A percentile compares a stretch with the other conserved stretches of the same genome.
Evolutionary conservation across 306 rosid genomes (phyloP).

Genomic region (Psophocarpus tetragonolobus): DNA sequence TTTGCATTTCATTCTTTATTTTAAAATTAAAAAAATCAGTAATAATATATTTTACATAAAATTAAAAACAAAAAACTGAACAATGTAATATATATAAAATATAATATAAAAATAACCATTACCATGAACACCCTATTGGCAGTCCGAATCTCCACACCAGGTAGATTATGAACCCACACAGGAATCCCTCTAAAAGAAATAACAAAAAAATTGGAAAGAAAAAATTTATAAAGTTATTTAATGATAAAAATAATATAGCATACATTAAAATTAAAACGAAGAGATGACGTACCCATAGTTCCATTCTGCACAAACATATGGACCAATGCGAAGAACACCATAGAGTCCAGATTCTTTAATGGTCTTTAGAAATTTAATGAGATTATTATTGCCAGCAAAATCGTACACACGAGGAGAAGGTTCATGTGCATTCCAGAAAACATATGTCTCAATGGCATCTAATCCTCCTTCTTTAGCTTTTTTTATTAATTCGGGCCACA

Average conservation of each 20-base stretch:
- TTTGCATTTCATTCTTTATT: constrained; percentile 56
- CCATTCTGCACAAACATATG: constrained; percentile 69
- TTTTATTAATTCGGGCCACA: constrained; percentile 63
- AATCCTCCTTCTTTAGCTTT: constrained; percentile 62
- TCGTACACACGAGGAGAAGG: constrained; percentile 53
- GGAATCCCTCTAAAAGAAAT: constrained; percentile 48
- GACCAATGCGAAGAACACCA: constrained; percentile 68
- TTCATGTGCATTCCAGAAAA: constrained; percentile 60
- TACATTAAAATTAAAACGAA: background rate
- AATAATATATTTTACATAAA: background rate
- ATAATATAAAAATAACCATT: background rate
- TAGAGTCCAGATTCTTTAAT: constrained; percentile 58
- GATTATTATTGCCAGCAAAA: constrained; percentile 46
- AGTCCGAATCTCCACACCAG: constrained; percentile 52
- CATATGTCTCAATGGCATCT: constrained; percentile 57
- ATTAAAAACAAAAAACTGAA: background rate
- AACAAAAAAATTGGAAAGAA: background rate
- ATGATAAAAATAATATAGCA: background rate
- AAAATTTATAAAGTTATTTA: background rate
- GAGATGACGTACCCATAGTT: constrained; percentile 50
- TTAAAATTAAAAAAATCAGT: background rate
- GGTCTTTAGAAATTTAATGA: constrained; percentile 49
- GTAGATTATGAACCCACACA: constrained; percentile 61
- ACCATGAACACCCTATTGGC: constrained; percentile 53
- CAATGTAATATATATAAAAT: background rate